These are phyloP conservation scores for Ophiostoma quercus DNA, from an alignment of 2,329 filamentous ascomycete genomes.

Conservation along the genomic window DNA sequence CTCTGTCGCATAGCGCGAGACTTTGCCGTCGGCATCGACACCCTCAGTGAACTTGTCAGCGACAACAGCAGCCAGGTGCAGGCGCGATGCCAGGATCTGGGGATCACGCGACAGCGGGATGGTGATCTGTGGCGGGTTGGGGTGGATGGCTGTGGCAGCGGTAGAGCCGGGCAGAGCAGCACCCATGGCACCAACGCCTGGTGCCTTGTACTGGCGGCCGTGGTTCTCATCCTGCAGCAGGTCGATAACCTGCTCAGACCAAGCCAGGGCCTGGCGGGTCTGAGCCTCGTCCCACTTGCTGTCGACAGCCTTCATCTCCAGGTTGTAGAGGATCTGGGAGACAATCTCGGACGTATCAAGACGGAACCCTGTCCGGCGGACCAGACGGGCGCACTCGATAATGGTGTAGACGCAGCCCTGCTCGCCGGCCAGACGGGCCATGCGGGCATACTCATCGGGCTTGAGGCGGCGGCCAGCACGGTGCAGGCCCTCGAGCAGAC, in stretches of 20 bases:
- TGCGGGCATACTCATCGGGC: slow-evolving; percentile 35
- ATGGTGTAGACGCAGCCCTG: slow-evolving; percentile 42
- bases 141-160: slow-evolving; percentile 18
- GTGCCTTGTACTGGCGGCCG: slow-evolving; percentile 25
- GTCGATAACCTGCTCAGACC: slow-evolving; percentile 46
- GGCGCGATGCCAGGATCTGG: slow-evolving; percentile 39
- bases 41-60: slow-evolving; percentile 33
- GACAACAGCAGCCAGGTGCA: slow-evolving; percentile 42
- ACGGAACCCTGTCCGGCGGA: slow-evolving; percentile 42
- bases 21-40: slow-evolving; percentile 34
- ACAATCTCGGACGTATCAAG: slow-evolving; percentile 41
- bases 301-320: slow-evolving; percentile 42
- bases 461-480: slow-evolving; percentile 39
- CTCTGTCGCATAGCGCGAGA: slow-evolving; percentile 31
- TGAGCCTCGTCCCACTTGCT: slow-evolving; percentile 34
- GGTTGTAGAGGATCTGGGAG: slow-evolving; percentile 36
- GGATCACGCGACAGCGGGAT: slow-evolving; percentile 41
- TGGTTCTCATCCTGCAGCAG: slow-evolving; percentile 45
- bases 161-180: slow-evolving; percentile 2
- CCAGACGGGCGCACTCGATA: slow-evolving; percentile 47
- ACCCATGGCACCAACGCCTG: slow-evolving; percentile 17
- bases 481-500: slow-evolving; percentile 47
- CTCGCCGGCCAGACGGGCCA: slow-evolving; percentile 40
- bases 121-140: slow-evolving; percentile 22
- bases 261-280: slow-evolving; percentile 42